Conservation (phyloP, 1,139 yeast genomes). For the Blastobotrys raffinosifermentans region DNA sequence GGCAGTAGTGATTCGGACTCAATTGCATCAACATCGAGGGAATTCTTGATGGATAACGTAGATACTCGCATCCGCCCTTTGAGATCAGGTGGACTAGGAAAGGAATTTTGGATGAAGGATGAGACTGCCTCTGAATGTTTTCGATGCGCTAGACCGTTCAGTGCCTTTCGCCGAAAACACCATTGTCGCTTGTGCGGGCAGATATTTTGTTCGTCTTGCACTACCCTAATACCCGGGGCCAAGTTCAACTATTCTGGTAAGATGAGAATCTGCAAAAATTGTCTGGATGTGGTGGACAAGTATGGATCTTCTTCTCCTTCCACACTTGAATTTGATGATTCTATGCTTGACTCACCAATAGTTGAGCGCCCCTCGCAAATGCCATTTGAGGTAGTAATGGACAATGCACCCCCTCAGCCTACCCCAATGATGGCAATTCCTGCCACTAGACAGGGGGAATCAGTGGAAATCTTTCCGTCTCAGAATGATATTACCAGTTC, state of each 20-base stretch:
- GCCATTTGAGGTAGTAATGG: conserved; percentile 21
- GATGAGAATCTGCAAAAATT: conserved; percentile 73
- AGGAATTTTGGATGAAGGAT: conserved; percentile 89
- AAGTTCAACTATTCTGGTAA: conserved; percentile 64
- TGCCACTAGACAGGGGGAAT: conserved; percentile 71
- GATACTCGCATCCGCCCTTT: conserved; percentile 17
- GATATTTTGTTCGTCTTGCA: conserved; percentile 86
- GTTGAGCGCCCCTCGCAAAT: neutral
- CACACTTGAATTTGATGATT: conserved; percentile 10
- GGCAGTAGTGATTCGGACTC: conserved; percentile 29
- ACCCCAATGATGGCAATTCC: conserved; percentile 81
- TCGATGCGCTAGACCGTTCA: conserved; percentile 65
- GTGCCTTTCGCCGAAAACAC: conserved; percentile 79
- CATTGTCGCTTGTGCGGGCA: conserved; percentile 97
- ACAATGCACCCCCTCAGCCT: conserved; percentile 46
- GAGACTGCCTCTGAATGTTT: conserved; percentile 79
- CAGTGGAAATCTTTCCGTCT: conserved; percentile 62
- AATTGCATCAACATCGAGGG: conserved; percentile 21
- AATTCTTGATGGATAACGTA: conserved; percentile 18
- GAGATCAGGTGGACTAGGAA: conserved; percentile 32
- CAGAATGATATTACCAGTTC: conserved; percentile 21
- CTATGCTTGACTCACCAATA: neutral
- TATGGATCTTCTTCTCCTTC: conserved; percentile 33
- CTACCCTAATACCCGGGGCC: conserved; percentile 68
- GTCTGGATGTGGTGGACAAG: conserved; percentile 56